phyloP scores from a whole-genome alignment of 371 early-diverging fungal species.

The Fennellomyces sp. region DNA sequence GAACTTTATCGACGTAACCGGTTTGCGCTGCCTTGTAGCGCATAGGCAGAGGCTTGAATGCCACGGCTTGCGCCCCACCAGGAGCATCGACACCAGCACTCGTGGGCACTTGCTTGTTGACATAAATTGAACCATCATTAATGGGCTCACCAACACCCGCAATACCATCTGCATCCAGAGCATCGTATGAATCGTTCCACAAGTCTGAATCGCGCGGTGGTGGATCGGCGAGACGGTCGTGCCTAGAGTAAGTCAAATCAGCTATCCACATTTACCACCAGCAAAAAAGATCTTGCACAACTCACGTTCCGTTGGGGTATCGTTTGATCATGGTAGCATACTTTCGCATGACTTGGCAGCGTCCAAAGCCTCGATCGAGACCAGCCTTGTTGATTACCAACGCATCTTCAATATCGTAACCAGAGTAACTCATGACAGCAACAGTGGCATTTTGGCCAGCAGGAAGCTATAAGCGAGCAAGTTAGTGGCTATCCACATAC shows the following conservation, averaged over 20 bases:
- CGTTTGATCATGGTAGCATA: slow-evolving; percentile 77
- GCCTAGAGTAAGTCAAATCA: slow-evolving; percentile 35
- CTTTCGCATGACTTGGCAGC: slow-evolving; percentile 96
- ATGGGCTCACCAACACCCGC: slow-evolving; percentile 88
- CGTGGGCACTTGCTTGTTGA: slow-evolving; percentile 90
- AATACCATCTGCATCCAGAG: slow-evolving; percentile 88
- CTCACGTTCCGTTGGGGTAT: slow-evolving; percentile 83
- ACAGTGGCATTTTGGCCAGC: slow-evolving; percentile 99
- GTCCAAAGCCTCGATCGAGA: slow-evolving; percentile 98
- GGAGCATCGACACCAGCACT: slow-evolving; percentile 65
- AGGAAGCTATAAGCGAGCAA: slow-evolving; percentile 63
- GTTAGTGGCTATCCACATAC: neutral
- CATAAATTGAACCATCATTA: slow-evolving; percentile 70
- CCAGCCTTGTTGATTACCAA: slow-evolving; percentile 97
- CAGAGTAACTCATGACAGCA: slow-evolving; percentile 99
- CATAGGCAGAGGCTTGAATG: slow-evolving; percentile 82
- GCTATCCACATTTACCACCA: too few species aligned
- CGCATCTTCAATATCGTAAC: slow-evolving; percentile 99
- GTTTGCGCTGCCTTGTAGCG: slow-evolving; percentile 88
- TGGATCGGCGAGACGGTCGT: slow-evolving; percentile 87
- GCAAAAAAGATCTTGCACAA: slow-evolving; percentile 3
- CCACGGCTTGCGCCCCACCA: slow-evolving; percentile 49
- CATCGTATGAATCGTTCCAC: slow-evolving; percentile 60
- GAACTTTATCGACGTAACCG: slow-evolving; percentile 87
- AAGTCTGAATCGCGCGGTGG: slow-evolving; percentile 52